Conservation (phyloP, 2,329 filamentous ascomycete genomes). For the Colletotrichum tabaci region DNA sequence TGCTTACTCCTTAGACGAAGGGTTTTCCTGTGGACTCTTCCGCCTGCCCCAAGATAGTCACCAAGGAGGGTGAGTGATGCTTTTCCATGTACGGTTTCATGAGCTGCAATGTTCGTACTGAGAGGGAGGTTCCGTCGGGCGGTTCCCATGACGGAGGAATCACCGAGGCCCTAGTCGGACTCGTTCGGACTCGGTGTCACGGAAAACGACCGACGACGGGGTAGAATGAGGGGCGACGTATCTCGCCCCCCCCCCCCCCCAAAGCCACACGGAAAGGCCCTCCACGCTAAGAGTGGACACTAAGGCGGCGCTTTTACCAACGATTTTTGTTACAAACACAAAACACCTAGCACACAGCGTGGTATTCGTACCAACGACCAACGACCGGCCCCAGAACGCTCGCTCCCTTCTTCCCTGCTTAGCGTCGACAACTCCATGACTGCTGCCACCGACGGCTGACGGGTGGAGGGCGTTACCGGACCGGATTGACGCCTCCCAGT, state of each 20-base stretch:
- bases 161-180: conserved; percentile 1
- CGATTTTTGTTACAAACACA: conserved; percentile 29
- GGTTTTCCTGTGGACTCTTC: neutral
- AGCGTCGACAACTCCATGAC: conserved; percentile 23
- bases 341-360: conserved; percentile 11
- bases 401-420: conserved; percentile 16
- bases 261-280: conserved; percentile 31
- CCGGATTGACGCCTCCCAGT: conserved; percentile 20
- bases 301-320: conserved; percentile 26
- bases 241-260: conserved; percentile 17
- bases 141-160: conserved; percentile 2
- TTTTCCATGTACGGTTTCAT: conserved; percentile 3
- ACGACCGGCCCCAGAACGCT: conserved; percentile 13
- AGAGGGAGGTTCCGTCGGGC: neutral
- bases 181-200: conserved; percentile 28
- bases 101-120: conserved; percentile 9
- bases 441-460: conserved; percentile 31
- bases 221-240: conserved; percentile 15
- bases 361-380: conserved; percentile 1
- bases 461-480: conserved; percentile 32
- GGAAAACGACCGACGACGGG: conserved; percentile 29
- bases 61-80: neutral
- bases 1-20: neutral
- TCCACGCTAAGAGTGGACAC: conserved; percentile 19
- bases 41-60: neutral